Evolutionary conservation across 495 filamentous ascomycete genomes (phyloP).

Genomic region (Penicillium silybi): DNA sequence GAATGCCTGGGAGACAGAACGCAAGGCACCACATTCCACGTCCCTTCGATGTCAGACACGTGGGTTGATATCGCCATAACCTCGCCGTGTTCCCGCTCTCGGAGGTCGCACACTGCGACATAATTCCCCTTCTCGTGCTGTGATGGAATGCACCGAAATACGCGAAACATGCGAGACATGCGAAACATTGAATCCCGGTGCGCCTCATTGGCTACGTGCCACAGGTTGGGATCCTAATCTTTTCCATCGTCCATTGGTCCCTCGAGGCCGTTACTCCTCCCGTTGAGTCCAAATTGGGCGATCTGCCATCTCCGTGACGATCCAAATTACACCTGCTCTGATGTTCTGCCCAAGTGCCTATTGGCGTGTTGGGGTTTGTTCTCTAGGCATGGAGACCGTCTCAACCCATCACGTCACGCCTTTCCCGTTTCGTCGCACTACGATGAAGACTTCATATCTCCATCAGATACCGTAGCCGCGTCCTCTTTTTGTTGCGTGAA

Average conservation of each 20-base stretch:
- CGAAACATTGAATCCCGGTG: background rate
- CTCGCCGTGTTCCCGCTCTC: background rate
- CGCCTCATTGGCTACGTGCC: constrained; percentile 7
- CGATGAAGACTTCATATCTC: no score
- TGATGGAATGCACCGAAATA: constrained; percentile 1
- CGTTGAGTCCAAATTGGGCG: background rate
- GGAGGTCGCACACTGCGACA: constrained; percentile 1
- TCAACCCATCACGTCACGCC: background rate
- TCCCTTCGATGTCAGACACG: constrained; percentile 11
- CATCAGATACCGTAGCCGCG: background rate
- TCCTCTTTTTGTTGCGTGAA: background rate
- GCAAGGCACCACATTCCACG: constrained; percentile 4
- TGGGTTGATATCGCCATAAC: constrained; percentile 1
- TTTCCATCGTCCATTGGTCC: background rate
- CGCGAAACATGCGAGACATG: constrained; percentile 8
- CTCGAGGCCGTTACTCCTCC: background rate
- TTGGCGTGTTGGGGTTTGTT: background rate
- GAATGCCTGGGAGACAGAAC: background rate
- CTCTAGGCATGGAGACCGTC: background rate
- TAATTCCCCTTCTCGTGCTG: background rate
- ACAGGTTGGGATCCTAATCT: background rate
- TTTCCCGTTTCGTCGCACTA: background rate
- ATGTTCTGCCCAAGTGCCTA: background rate
- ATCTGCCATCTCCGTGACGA: constrained; percentile 15
- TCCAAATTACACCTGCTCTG: constrained; percentile 11